Evolutionary conservation across 495 filamentous ascomycete species (phyloP).

Genomic region (Xylaria nigripes): DNA sequence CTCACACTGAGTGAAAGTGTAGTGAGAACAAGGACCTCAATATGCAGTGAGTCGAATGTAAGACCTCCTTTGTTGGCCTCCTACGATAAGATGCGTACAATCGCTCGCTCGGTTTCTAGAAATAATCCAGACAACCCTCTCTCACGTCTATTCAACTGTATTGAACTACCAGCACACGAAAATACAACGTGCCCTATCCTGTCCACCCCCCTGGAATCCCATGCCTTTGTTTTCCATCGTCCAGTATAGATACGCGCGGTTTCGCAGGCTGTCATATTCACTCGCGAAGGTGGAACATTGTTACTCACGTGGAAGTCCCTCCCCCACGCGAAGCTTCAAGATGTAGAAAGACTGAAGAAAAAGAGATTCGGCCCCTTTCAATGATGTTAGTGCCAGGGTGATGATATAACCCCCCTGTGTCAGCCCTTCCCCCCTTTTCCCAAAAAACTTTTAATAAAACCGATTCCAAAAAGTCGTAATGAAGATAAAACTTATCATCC

Average conservation of each 20-base stretch:
- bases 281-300: constrained; percentile 4
- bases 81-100: constrained; percentile 4
- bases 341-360: constrained; percentile 17
- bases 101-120: background rate
- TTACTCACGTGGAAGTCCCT: background rate
- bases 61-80: constrained; percentile 6
- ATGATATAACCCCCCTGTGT: background rate
- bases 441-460: background rate
- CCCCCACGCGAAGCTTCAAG: constrained; percentile 14
- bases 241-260: background rate
- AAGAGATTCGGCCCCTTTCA: constrained; percentile 2
- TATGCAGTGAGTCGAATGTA: background rate
- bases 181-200: background rate
- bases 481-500: background rate
- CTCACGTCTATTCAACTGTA: background rate
- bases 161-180: background rate
- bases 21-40: constrained; percentile 4
- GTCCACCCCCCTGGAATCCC: background rate
- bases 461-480: background rate
- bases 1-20: background rate
- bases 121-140: background rate
- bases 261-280: background rate
- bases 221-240: background rate
- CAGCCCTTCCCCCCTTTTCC: background rate
- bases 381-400: background rate